Conservation (phyloP, 495 filamentous ascomycete genomes). For the Penicillium coprophilum region DNA sequence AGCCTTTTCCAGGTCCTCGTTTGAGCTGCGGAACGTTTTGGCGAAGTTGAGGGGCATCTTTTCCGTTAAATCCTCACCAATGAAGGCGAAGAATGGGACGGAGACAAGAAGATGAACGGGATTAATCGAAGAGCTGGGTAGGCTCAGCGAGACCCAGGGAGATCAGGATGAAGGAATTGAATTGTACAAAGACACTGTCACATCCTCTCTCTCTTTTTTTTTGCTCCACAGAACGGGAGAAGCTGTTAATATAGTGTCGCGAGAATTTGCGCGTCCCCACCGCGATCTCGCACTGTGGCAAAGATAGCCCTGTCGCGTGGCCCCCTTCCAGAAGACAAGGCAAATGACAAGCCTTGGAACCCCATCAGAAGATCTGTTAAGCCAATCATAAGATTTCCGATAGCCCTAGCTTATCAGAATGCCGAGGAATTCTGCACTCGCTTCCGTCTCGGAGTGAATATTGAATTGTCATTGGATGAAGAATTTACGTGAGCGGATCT, state of each 20-base stretch:
- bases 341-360: slow-evolving; percentile 27
- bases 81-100: slow-evolving; percentile 6
- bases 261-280: slow-evolving; percentile 25
- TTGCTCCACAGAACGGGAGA: slow-evolving; percentile 19
- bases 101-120: slow-evolving; percentile 4
- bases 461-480: slow-evolving; percentile 11
- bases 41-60: slow-evolving; percentile 20
- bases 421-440: slow-evolving; percentile 20
- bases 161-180: slow-evolving; percentile 17
- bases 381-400: background rate
- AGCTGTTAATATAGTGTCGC: slow-evolving; percentile 27
- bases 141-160: slow-evolving; percentile 24
- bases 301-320: slow-evolving; percentile 23
- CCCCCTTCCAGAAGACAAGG: slow-evolving; percentile 13
- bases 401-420: slow-evolving; percentile 22
- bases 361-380: background rate
- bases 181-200: slow-evolving; percentile 15
- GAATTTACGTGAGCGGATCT: slow-evolving; percentile 15
- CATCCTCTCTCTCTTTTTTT: slow-evolving; percentile 32
- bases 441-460: slow-evolving; percentile 9
- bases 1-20: slow-evolving; percentile 43
- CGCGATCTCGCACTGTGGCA: slow-evolving; percentile 16
- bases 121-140: slow-evolving; percentile 19
- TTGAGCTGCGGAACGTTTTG: slow-evolving; percentile 28
- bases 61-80: slow-evolving; percentile 10